Evolutionary conservation across 108 stramenopile species (phyloP).

Genomic region (Seminavis robusta): DNA sequence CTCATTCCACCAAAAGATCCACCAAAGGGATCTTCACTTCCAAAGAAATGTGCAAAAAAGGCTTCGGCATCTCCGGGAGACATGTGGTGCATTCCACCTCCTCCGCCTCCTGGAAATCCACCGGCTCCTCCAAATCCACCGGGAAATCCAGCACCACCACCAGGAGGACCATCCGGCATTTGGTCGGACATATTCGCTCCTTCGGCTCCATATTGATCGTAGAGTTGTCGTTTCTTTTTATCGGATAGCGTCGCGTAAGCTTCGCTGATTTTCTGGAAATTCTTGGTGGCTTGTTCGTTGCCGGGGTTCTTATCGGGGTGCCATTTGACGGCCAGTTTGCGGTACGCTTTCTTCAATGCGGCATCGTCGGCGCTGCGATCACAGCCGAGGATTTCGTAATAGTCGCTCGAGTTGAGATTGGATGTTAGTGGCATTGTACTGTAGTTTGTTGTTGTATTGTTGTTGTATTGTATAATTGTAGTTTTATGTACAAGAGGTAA

Average conservation of each 20-base stretch:
- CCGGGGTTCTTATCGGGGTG: constrained; percentile 88
- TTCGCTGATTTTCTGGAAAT: constrained; percentile 87
- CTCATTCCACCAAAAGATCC: constrained; percentile 40
- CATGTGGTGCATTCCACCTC: constrained; percentile 64
- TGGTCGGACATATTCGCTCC: constrained; percentile 66
- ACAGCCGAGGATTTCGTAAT: constrained; percentile 82
- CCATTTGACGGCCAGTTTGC: constrained; percentile 88
- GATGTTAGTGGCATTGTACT: constrained; percentile 25
- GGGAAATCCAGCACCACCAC: constrained; percentile 31
- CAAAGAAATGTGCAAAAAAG: constrained; percentile 78
- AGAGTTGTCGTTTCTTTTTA: constrained; percentile 77
- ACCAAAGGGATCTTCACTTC: constrained; percentile 85
- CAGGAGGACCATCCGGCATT: constrained; percentile 41
- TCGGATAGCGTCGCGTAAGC: constrained; percentile 81
- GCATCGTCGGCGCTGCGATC: constrained; percentile 67
- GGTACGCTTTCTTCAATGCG: constrained; percentile 78
- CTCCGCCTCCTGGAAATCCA: constrained; percentile 41
- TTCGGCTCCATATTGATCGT: constrained; percentile 80
- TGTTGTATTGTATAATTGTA: background rate
- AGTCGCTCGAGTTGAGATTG: constrained; percentile 78
- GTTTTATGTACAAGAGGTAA: background rate
- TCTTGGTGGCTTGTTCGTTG: constrained; percentile 77
- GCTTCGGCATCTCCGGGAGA: constrained; percentile 74
- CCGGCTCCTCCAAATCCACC: constrained; percentile 51
- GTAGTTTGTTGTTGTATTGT: background rate